These are phyloP conservation scores for Rubia yunnanensis DNA, from an alignment of 257 asterid genomes.

Conservation along the genomic window DNA sequence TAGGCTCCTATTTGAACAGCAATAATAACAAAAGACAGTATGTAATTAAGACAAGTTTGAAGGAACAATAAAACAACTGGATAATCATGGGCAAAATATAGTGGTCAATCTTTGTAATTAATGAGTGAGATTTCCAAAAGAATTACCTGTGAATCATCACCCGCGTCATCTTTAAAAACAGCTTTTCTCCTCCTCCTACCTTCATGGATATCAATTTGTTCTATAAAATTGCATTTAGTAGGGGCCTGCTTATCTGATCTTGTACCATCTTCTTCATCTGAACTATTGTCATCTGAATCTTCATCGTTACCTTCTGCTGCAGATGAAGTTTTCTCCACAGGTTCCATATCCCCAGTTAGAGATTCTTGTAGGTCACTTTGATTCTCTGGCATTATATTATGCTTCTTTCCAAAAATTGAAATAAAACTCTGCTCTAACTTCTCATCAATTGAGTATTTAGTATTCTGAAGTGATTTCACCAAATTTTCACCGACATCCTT, in stretches of 20 bases:
- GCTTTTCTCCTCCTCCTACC: constrained; percentile 96
- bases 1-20: background rate
- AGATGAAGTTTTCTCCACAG: constrained; percentile 28
- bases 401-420: constrained; percentile 52
- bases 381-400: constrained; percentile 22
- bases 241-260: constrained; percentile 30
- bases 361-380: constrained; percentile 21
- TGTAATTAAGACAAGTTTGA: background rate
- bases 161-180: constrained; percentile 52
- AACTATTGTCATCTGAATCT: constrained; percentile 25
- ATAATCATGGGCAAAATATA: background rate
- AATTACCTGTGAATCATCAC: constrained; percentile 40
- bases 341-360: constrained; percentile 23
- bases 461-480: constrained; percentile 87
- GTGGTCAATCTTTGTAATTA: background rate
- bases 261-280: constrained; percentile 46
- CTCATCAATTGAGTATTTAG: constrained; percentile 71
- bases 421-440: constrained; percentile 66
- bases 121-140: constrained; percentile 1
- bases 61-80: background rate
- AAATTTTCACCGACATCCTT: constrained; percentile 81
- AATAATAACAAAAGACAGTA: background rate
- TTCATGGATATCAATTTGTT: constrained; percentile 50
- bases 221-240: constrained; percentile 25
- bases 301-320: constrained; percentile 30